Evolutionary conservation across 2,329 filamentous ascomycete species (phyloP).

Genomic region (Chrysoporthe cubensis): DNA sequence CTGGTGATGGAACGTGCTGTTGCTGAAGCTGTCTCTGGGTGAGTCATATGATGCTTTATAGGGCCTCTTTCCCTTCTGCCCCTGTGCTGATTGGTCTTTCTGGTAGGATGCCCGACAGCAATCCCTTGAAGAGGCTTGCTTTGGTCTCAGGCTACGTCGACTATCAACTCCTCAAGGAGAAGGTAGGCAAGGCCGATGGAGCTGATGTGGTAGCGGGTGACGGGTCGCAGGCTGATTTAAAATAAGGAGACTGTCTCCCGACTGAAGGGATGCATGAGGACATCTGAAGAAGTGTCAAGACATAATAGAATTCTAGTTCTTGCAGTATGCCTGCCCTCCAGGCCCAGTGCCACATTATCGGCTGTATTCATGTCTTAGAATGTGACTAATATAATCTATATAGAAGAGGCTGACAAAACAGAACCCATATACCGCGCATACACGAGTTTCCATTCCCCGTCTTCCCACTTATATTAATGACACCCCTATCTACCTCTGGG

Average conservation of each 20-base stretch:
- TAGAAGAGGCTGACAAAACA: too few species aligned
- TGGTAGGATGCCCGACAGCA: slow-evolving; percentile 13
- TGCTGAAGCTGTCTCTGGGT: slow-evolving; percentile 9
- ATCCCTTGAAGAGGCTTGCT: slow-evolving; percentile 9
- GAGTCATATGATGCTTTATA: background rate
- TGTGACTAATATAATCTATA: too few species aligned
- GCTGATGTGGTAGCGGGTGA: background rate
- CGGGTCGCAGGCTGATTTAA: slow-evolving; percentile 2
- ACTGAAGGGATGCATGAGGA: background rate
- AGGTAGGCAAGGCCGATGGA: background rate
- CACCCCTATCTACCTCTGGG: too few species aligned
- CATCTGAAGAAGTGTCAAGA: background rate
- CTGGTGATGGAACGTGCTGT: slow-evolving; percentile 10
- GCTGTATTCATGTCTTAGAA: background rate
- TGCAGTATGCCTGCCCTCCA: background rate
- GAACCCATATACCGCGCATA: background rate
- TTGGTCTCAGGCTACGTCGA: slow-evolving; percentile 18
- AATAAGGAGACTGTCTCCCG: background rate
- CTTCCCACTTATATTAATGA: too few species aligned
- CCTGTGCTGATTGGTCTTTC: background rate
- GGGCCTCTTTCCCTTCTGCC: background rate
- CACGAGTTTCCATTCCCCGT: background rate
- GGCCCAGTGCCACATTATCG: background rate
- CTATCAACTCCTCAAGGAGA: slow-evolving; percentile 12
- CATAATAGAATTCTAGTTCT: background rate